phyloP scores from a whole-genome alignment of 1,139 yeast genomes.

The Sugiyamaella grinbergsii region DNA sequence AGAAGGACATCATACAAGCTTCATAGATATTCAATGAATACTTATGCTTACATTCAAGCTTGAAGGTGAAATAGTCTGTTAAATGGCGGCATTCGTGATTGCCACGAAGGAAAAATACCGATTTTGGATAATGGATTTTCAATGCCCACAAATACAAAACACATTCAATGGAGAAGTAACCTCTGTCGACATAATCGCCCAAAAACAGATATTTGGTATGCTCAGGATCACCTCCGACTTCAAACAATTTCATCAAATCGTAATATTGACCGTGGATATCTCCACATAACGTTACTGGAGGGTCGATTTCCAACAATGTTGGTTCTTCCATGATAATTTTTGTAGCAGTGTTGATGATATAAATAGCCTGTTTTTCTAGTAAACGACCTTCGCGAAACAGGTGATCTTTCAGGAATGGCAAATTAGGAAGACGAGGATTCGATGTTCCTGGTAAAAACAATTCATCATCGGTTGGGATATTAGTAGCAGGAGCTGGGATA shows the following conservation, averaged over 20 bases:
- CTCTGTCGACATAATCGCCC: conserved; percentile 97
- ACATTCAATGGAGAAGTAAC: conserved; percentile 89
- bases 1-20: conserved; percentile 76
- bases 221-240: conserved; percentile 87
- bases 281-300: conserved; percentile 96
- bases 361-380: conserved; percentile 67
- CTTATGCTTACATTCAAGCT: conserved; percentile 87
- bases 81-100: conserved; percentile 95
- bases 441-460: conserved; percentile 58
- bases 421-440: conserved; percentile 58
- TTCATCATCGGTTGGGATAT: conserved; percentile 66
- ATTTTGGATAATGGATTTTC: conserved; percentile 74
- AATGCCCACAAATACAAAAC: conserved; percentile 76
- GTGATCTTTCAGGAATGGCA: conserved; percentile 70
- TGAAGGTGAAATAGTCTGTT: conserved; percentile 92
- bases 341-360: conserved; percentile 70
- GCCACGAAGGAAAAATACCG: conserved; percentile 85
- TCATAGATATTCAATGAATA: conserved; percentile 70
- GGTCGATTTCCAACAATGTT: conserved; percentile 75
- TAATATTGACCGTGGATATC: conserved; percentile 95
- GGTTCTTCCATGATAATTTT: conserved; percentile 70
- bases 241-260: conserved; percentile 87
- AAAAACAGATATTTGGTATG: conserved; percentile 77
- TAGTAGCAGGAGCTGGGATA: conserved; percentile 70
- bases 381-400: conserved; percentile 81